phyloP scores from a whole-genome alignment of 2,329 filamentous ascomycete genomes.

The Exophiala alcalophila region DNA sequence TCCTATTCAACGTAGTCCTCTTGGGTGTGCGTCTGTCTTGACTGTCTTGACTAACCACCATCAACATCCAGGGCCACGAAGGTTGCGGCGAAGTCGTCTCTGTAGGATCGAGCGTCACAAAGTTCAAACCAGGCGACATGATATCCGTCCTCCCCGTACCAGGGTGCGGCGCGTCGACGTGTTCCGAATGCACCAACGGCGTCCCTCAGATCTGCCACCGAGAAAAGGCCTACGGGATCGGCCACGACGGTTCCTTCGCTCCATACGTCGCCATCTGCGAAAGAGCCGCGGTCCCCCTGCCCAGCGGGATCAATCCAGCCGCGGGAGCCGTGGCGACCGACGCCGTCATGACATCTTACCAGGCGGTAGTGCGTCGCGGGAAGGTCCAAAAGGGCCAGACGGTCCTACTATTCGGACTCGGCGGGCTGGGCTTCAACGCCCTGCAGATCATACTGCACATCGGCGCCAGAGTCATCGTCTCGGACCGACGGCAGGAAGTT shows the following conservation, averaged over 20 bases:
- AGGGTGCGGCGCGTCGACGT: conserved; percentile 8
- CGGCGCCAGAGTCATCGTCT: conserved; percentile 14
- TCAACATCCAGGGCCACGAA: conserved; percentile 25
- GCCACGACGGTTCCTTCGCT: conserved; percentile 17
- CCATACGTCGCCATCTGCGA: conserved; percentile 14
- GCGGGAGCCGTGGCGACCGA: conserved; percentile 19
- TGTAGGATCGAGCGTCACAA: conserved; percentile 12
- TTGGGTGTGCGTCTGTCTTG: neutral
- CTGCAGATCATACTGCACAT: conserved; percentile 16
- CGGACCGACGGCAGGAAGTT: conserved; percentile 17
- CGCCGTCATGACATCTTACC: conserved; percentile 17
- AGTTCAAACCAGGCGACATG: conserved; percentile 16
- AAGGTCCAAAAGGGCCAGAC: conserved; percentile 8
- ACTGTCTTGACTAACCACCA: too few relatives aligned
- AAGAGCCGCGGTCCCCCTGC: conserved; percentile 14
- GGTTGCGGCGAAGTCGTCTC: conserved; percentile 23
- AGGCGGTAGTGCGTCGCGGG: conserved; percentile 12
- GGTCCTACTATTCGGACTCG: conserved; percentile 3
- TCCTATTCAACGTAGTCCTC: neutral
- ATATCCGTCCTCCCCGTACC: conserved; percentile 12
- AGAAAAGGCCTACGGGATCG: conserved; percentile 13
- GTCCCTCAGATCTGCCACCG: conserved; percentile 12
- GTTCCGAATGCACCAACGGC: conserved; percentile 10
- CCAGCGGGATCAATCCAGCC: conserved; percentile 1
- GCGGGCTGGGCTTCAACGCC: conserved; percentile 18